Conservation (phyloP, 768 basidiomycete genomes). For the Lentinula guzmanii region DNA sequence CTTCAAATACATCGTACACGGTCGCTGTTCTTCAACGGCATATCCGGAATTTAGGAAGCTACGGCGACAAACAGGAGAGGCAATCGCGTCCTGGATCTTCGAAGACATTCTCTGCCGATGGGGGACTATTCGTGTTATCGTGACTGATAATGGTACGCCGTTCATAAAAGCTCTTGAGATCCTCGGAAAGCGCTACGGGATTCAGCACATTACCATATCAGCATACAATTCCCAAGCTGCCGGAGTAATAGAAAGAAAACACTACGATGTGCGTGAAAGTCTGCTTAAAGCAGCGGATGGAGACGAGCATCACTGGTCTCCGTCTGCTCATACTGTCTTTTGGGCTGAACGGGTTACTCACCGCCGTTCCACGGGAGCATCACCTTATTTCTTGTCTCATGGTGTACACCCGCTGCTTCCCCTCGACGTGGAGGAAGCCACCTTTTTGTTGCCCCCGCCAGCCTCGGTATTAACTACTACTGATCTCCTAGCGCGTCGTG, state of each 20-base stretch:
- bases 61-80: slow-evolving; percentile 13
- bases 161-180: slow-evolving; percentile 13
- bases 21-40: slow-evolving; percentile 14
- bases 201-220: slow-evolving; percentile 23
- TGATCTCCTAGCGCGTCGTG: too few relatives aligned
- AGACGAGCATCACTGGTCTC: neutral
- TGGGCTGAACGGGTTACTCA: neutral
- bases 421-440: neutral
- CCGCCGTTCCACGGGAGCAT: neutral
- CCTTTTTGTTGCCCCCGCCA: neutral
- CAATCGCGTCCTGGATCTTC: slow-evolving; percentile 19
- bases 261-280: neutral
- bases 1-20: slow-evolving; percentile 19
- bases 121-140: slow-evolving; percentile 19
- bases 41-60: slow-evolving; percentile 18
- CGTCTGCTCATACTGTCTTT: neutral
- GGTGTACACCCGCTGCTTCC: neutral
- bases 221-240: slow-evolving; percentile 23
- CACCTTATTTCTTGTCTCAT: neutral
- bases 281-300: neutral
- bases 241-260: neutral
- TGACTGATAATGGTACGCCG: slow-evolving; percentile 24
- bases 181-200: slow-evolving; percentile 9
- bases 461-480: neutral
- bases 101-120: slow-evolving; percentile 20